Evolutionary conservation across 805 yeast species (phyloP).

Genomic region (Saturnispora sanitii): DNA sequence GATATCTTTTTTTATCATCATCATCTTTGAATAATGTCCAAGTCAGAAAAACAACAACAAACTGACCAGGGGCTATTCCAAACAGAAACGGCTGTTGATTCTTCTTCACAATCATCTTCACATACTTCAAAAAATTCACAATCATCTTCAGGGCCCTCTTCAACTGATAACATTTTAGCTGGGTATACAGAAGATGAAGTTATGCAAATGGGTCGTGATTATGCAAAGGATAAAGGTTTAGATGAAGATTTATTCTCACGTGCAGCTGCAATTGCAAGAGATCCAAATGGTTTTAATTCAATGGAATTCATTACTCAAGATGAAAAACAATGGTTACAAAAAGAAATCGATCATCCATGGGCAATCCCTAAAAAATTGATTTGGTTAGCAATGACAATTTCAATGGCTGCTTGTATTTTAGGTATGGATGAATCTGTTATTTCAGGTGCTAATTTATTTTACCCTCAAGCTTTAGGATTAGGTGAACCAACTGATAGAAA

Average conservation of each 20-base stretch:
- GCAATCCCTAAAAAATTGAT: conserved; percentile 36
- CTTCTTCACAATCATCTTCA: not conserved
- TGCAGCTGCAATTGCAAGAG: conserved; percentile 61
- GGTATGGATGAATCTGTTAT: conserved; percentile 76
- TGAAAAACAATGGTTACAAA: conserved; percentile 41
- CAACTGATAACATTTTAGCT: conserved; percentile 36
- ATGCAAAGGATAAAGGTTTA: conserved; percentile 46
- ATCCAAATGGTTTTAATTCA: conserved; percentile 46
- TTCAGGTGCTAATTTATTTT: conserved; percentile 60
- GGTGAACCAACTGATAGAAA: conserved; percentile 36
- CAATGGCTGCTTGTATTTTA: conserved; percentile 71
- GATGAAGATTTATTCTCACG: conserved; percentile 51
- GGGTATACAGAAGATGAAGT: conserved; percentile 55
- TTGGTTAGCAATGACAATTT: conserved; percentile 53
- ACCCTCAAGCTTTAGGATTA: conserved; percentile 47
- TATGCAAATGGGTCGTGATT: conserved; percentile 59
- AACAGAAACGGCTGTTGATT: no score
- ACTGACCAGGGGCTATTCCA: not conserved
- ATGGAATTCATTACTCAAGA: conserved; percentile 47
- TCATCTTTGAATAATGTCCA: no score
- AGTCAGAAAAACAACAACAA: not conserved
- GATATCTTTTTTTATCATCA: no score
- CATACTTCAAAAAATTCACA: not conserved
- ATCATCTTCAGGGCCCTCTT: not conserved
- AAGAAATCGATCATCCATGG: conserved; percentile 40